Base-by-base conservation (phyloP, 305 asterid species). In the Fraxinus greggii region DNA sequence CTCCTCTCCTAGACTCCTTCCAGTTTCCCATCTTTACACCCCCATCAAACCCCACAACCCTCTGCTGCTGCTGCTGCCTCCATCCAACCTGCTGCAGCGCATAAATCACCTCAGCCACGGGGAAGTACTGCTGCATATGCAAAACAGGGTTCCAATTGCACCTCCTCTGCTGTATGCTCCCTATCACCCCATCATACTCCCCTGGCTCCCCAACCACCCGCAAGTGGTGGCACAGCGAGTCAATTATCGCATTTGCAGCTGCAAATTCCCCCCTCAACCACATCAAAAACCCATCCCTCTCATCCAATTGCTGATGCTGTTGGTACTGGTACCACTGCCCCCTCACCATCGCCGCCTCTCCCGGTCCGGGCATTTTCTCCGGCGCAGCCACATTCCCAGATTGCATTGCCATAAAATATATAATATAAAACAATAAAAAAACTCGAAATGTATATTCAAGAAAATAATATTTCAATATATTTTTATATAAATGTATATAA, bases 211-310 rank as follows among this genome's bases (percentile, higher is more conserved):
- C 98, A 72, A 89, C 88, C 35, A 85, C 78, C 84, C 91, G 86
- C 85, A 95, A 77, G 84, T 95, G 98, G 84, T 93, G 92, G 87
- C 98, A 93, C 79, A 95, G 85, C 17, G 97, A 93, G 83, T 95
- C 97, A 24, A 95, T 95, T 59, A 95, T 93, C 77, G 97, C 98
- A 67, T 95, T 95, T 4, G 98, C 91, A 2, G 98, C 98, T 0
- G 97, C 98, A 45, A 95, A 95, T 88, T 95, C 98, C 19, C 97
- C 93, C 59, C 97, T 88, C 80, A 95, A 70, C 98, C 98, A 95
- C 82, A 90, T 73, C 88, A 93, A 54, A 74, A 93, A 85, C 82
- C 91, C 97, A 23, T 94, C 95, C 90, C 94, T 88, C 81, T 94
- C 97, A 83, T 93, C 95, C 90, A 88, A 76, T 29, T 67, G 80